Evolutionary conservation across 2,329 filamentous ascomycete species (phyloP).

Genomic region (Aspergillus sp.): DNA sequence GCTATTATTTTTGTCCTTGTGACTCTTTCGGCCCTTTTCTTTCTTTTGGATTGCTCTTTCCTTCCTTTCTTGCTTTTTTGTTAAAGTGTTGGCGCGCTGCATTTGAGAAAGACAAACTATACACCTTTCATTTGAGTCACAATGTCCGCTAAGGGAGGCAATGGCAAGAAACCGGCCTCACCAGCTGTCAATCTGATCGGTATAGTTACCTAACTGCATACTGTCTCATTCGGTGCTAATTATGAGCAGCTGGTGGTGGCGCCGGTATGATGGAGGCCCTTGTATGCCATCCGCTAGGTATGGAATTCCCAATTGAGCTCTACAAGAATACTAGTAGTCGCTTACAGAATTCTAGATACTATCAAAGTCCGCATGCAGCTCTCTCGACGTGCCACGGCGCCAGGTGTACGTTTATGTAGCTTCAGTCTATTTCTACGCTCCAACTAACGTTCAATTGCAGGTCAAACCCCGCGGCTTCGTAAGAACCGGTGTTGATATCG

Average conservation of each 20-base stretch:
- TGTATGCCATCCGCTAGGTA: constrained; percentile 89
- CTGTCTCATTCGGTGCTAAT: constrained; percentile 19
- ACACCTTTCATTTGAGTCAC: constrained; percentile 14
- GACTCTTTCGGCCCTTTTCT: constrained; percentile 10
- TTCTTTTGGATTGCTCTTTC: constrained; percentile 3
- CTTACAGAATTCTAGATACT: constrained; percentile 62
- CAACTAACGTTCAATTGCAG: constrained; percentile 30
- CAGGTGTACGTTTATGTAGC: constrained; percentile 60
- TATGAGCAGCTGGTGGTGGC: constrained; percentile 75
- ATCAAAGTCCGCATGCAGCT: constrained; percentile 99
- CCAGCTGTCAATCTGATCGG: constrained; percentile 89
- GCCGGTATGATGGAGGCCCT: constrained; percentile 99
- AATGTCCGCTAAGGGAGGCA: constrained; percentile 63
- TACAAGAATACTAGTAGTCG: neutral
- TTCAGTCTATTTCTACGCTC: neutral
- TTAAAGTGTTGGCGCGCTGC: neutral
- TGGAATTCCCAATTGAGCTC: constrained; percentile 23
- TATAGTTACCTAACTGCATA: constrained; percentile 46
- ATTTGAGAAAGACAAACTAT: neutral
- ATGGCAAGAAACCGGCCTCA: constrained; percentile 75
- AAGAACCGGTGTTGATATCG: constrained; percentile 79
- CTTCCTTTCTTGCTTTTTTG: constrained; percentile 2
- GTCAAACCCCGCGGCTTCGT: constrained; percentile 82
- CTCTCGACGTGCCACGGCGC: constrained; percentile 76
- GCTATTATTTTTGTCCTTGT: constrained; percentile 13